Base-by-base conservation (phyloP, 352 stramenopile species). In the Globisporangium iwayamae region DNA sequence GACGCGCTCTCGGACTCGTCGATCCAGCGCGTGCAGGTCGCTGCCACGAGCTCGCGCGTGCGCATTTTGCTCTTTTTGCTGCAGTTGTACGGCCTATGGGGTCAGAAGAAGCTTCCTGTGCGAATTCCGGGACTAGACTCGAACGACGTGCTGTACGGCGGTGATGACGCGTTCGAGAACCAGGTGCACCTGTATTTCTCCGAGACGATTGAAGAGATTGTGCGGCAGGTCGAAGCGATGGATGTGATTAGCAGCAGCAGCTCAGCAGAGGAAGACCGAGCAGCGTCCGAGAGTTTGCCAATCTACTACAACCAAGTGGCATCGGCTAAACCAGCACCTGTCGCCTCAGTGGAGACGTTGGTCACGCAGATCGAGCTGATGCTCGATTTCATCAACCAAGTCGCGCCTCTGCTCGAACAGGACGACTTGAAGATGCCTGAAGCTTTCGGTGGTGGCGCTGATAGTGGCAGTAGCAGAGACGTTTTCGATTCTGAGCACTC, bases 141-240 rank as follows among this genome's bases (percentile, higher is more conserved):
- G n/a, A 97, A 97, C 57, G 85, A 96, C 58, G 79, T 87, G 3
- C 67, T 97, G 0, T 97, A 96, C 53, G 83, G 79, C 32, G 85
- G 83, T 0, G 73, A 89, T 20, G 67, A 73, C 10, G 56, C 43
- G 8, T 95, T 95, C 63, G 56, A 69, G 3, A 63, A 78, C 1
- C 72, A 86, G 38, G 76, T 93, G 8, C 61, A 89, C 20, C 13
- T 28, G 7, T 56, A 70, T 3, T 89, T 93, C 43, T 82, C 74
- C 14, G 67, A 65, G 3, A 75, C 69, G 6, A 57, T 93, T n/a
- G 78, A 89, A 8, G 72, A 85, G 56, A 62, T 81, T 28, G 66
- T 77, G 9, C 67, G 67, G 28, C 75, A 77, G 20, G 87, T 93
- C 20, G 76, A 90, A 51, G 67, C 64, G 3, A 45, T 87, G 30